Percentiles rank a stretch among this genome's conserved stretches.
Evolutionary conservation across 768 basidiomycete species (phyloP).

Genomic region (Russula virescens): DNA sequence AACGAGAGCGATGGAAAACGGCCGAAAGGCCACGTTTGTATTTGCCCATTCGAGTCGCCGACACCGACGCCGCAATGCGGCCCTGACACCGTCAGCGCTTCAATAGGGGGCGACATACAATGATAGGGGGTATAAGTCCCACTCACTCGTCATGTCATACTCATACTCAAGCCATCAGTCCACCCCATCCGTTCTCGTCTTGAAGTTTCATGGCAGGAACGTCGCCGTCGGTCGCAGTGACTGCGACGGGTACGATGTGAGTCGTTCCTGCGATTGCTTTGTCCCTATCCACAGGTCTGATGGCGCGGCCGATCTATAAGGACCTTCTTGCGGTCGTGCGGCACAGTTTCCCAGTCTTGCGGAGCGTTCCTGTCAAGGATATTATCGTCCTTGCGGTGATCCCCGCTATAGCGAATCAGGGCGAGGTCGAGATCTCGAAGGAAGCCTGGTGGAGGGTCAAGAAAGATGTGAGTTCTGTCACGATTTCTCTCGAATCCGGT

Average conservation of each 20-base stretch:
- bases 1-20: too few relatives aligned
- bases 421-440: background rate
- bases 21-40: too few relatives aligned
- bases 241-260: background rate
- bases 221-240: background rate
- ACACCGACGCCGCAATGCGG: too few relatives aligned
- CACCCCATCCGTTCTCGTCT: background rate
- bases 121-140: too few relatives aligned
- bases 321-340: background rate
- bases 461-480: background rate
- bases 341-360: background rate
- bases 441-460: background rate
- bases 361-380: background rate
- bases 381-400: background rate
- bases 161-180: too few relatives aligned
- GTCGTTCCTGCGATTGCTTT: too few relatives aligned
- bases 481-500: constrained; percentile 6
- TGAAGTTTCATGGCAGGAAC: constrained; percentile 1
- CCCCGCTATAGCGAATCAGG: background rate
- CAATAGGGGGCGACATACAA: too few relatives aligned
- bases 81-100: too few relatives aligned
- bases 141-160: background rate
- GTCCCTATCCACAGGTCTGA: too few relatives aligned
- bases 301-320: too few relatives aligned
- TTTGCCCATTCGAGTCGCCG: too few relatives aligned